A percentile compares a stretch with the other conserved stretches of the same genome.
phyloP scores from a whole-genome alignment of 805 yeast genomes.

The Starmera dryadoides region DNA sequence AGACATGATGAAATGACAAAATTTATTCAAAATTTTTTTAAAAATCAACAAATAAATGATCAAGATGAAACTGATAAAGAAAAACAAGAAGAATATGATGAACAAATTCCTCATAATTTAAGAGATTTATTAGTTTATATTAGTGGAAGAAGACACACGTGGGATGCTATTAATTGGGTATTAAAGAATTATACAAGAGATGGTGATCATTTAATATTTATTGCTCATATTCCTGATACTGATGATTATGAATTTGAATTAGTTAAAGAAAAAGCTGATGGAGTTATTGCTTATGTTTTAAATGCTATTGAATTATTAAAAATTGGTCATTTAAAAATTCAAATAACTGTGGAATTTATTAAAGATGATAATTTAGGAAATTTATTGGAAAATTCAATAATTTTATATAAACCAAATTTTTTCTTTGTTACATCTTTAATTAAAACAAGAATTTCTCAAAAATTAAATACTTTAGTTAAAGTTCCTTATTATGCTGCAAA shows the following conservation, averaged over 20 bases:
- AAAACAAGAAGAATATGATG: neutral
- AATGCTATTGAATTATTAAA: slow-evolving; percentile 6
- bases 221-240: slow-evolving; percentile 12
- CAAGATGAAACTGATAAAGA: neutral
- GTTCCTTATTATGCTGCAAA: slow-evolving; percentile 13
- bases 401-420: slow-evolving; percentile 15
- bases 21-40: slow-evolving; percentile 5
- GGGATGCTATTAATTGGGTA: slow-evolving; percentile 19
- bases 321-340: slow-evolving; percentile 10
- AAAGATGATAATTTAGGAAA: slow-evolving; percentile 8
- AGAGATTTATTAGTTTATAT: slow-evolving; percentile 16
- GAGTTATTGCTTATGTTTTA: slow-evolving; percentile 10
- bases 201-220: slow-evolving; percentile 18
- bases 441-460: slow-evolving; percentile 5
- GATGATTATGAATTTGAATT: slow-evolving; percentile 1
- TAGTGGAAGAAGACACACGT: slow-evolving; percentile 16
- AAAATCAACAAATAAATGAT: neutral
- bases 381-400: slow-evolving; percentile 10
- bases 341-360: slow-evolving; percentile 18
- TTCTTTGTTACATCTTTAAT: slow-evolving; percentile 11
- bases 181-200: slow-evolving; percentile 12
- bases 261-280: slow-evolving; percentile 8
- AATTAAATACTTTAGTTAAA: slow-evolving; percentile 4
- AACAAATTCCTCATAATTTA: slow-evolving; percentile 10
- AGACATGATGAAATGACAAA: slow-evolving; percentile 12